Evolutionary conservation across 2,329 filamentous ascomycete species (phyloP).

Genomic region (Stemphylium beticola): DNA sequence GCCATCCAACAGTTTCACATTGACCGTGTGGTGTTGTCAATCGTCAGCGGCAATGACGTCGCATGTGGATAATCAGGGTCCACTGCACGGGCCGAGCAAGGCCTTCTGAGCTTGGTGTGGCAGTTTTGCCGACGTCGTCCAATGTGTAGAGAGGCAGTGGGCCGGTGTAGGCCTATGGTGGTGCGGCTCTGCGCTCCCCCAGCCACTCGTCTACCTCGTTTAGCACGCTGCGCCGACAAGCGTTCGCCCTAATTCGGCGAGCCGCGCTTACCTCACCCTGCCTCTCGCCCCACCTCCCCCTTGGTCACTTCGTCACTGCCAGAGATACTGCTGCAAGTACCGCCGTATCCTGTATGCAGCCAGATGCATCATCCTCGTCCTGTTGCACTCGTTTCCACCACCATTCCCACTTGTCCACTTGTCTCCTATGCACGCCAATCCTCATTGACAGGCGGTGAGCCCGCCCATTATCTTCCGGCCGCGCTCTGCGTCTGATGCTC

Average conservation of each 20-base stretch:
- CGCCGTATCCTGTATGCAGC: constrained; percentile 17
- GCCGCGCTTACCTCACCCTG: constrained; percentile 16
- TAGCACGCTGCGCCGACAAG: neutral
- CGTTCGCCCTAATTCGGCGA: constrained; percentile 26
- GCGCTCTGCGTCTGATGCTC: constrained; percentile 25
- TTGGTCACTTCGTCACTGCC: constrained; percentile 34
- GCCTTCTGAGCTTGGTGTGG: neutral
- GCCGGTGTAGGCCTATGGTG: constrained; percentile 1
- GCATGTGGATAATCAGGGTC: constrained; percentile 34
- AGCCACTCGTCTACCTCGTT: constrained; percentile 11
- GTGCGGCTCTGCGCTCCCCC: constrained; percentile 20
- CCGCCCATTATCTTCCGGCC: constrained; percentile 27
- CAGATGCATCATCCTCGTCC: constrained; percentile 13
- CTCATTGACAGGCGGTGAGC: constrained; percentile 19
- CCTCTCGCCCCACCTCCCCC: constrained; percentile 15
- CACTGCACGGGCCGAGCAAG: constrained; percentile 23
- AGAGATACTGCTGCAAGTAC: constrained; percentile 3
- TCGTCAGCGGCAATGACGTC: constrained; percentile 35
- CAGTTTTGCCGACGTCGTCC: constrained; percentile 13
- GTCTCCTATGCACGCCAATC: constrained; percentile 11
- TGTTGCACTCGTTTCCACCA: constrained; percentile 15
- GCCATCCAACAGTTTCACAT: constrained; percentile 44
- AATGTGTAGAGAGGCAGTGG: neutral
- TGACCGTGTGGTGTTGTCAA: constrained; percentile 14
- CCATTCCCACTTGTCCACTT: constrained; percentile 11